phyloP scores from a whole-genome alignment of 768 basidiomycete species.

The Suillus lakei region DNA sequence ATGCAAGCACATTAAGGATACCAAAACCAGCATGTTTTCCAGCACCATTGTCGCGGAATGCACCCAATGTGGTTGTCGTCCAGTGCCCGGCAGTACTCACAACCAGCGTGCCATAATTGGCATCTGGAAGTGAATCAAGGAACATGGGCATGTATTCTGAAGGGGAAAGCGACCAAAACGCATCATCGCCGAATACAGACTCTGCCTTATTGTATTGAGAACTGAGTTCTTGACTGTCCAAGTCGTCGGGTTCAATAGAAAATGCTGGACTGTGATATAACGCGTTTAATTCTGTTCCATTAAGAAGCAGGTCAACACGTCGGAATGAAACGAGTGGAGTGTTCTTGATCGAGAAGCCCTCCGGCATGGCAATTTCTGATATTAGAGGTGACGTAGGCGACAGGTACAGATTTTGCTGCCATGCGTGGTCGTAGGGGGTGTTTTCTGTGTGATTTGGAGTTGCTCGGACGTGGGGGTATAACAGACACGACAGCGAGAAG shows the following conservation, averaged over 20 bases:
- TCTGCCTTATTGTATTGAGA: constrained; percentile 34
- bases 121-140: constrained; percentile 47
- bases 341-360: constrained; percentile 53
- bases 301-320: constrained; percentile 63
- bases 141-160: constrained; percentile 58
- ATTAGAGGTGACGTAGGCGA: constrained; percentile 50
- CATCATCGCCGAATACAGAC: constrained; percentile 59
- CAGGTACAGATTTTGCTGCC: constrained; percentile 71
- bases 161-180: constrained; percentile 56
- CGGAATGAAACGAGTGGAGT: constrained; percentile 72
- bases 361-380: constrained; percentile 47
- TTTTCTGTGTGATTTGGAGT: constrained; percentile 62
- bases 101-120: constrained; percentile 63
- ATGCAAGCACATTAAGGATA: constrained; percentile 54
- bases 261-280: constrained; percentile 42
- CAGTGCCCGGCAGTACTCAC: constrained; percentile 72
- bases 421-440: constrained; percentile 61
- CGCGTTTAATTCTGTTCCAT: constrained; percentile 48
- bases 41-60: constrained; percentile 37
- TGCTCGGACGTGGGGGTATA: constrained; percentile 69
- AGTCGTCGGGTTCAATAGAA: constrained; percentile 19
- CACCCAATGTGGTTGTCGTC: constrained; percentile 60
- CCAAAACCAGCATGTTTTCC: constrained; percentile 46
- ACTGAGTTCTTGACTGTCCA: constrained; percentile 18
- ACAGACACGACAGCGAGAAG: constrained; percentile 69